Conservation (phyloP, 805 yeast species). For the Nakazawaea populi region DNA sequence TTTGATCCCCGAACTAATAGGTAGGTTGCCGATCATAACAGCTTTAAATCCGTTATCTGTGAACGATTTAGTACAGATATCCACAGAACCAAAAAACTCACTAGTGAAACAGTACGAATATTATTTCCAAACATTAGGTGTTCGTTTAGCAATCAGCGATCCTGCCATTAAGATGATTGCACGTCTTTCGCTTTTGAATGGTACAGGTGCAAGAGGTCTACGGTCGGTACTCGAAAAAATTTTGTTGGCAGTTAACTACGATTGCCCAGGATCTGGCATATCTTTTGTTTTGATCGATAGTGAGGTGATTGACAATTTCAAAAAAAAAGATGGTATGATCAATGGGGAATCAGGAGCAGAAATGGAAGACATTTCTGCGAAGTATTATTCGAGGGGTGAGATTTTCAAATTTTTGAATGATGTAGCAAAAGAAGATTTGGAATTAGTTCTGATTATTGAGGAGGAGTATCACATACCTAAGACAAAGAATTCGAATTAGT, state of each 20-base stretch:
- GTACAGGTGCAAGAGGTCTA: conserved; percentile 59
- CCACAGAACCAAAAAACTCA: conserved; percentile 52
- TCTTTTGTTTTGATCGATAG: conserved; percentile 42
- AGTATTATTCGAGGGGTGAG: conserved; percentile 41
- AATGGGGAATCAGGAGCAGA: conserved; percentile 3
- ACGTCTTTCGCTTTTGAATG: conserved; percentile 39
- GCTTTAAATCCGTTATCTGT: conserved; percentile 40
- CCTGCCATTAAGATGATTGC: conserved; percentile 45
- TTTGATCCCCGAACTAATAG: conserved; percentile 53
- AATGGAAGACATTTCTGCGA: conserved; percentile 23
- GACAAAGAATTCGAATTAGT: background rate
- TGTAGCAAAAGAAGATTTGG: conserved; percentile 34
- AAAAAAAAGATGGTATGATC: conserved; percentile 23
- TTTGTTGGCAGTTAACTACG: conserved; percentile 46
- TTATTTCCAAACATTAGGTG: conserved; percentile 47
- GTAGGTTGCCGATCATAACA: conserved; percentile 51
- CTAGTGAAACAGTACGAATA: conserved; percentile 47
- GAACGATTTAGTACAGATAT: conserved; percentile 39
- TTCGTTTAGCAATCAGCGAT: conserved; percentile 40
- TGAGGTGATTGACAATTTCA: conserved; percentile 34
- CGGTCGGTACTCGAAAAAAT: conserved; percentile 49
- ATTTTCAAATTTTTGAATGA: conserved; percentile 33
- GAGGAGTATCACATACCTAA: conserved; percentile 21
- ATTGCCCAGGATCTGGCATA: conserved; percentile 53
- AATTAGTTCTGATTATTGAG: conserved; percentile 28